phyloP scores from a whole-genome alignment of 352 stramenopile genomes.

The Globisporangium radiosum region DNA sequence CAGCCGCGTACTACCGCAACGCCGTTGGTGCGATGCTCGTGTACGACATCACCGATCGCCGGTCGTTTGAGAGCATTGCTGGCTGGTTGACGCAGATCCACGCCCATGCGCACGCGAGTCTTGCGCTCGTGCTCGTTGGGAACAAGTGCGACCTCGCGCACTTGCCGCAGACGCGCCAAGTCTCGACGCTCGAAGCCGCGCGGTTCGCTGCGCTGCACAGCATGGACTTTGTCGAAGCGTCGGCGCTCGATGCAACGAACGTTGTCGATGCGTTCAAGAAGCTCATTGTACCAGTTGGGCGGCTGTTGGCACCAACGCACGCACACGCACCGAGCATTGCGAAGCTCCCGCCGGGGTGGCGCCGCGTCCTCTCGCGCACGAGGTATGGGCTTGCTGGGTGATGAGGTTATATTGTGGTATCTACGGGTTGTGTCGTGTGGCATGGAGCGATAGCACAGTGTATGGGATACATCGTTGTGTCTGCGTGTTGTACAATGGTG shows the following conservation, averaged over 20 bases:
- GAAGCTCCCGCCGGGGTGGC: slow-evolving; percentile 61
- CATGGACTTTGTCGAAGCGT: slow-evolving; percentile 87
- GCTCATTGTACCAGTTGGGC: slow-evolving; percentile 79
- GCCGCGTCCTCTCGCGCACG: slow-evolving; percentile 75
- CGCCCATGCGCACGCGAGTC: slow-evolving; percentile 74
- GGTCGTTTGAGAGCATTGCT: slow-evolving; percentile 75
- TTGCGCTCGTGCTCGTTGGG: slow-evolving; percentile 79
- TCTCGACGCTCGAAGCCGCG: slow-evolving; percentile 82
- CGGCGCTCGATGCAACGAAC: slow-evolving; percentile 79
- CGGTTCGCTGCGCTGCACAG: slow-evolving; percentile 71
- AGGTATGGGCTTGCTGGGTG: slow-evolving; percentile 14
- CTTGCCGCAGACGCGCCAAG: slow-evolving; percentile 63
- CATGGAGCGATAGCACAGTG: no score
- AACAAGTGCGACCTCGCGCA: slow-evolving; percentile 87
- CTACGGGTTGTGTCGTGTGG: neutral
- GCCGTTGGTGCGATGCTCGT: slow-evolving; percentile 89
- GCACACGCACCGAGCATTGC: slow-evolving; percentile 48
- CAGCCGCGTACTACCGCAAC: slow-evolving; percentile 89
- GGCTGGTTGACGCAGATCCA: slow-evolving; percentile 78
- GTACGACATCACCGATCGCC: slow-evolving; percentile 89
- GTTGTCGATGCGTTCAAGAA: slow-evolving; percentile 86
- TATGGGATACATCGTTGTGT: no score
- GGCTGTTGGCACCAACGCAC: slow-evolving; percentile 58
- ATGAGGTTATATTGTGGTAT: no score
- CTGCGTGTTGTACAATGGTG: neutral